A percentile compares a stretch with the other conserved stretches of the same genome.
These are phyloP conservation scores for Fusarium sp. DNA, from an alignment of 2,329 filamentous ascomycete species.

Conservation along the genomic window DNA sequence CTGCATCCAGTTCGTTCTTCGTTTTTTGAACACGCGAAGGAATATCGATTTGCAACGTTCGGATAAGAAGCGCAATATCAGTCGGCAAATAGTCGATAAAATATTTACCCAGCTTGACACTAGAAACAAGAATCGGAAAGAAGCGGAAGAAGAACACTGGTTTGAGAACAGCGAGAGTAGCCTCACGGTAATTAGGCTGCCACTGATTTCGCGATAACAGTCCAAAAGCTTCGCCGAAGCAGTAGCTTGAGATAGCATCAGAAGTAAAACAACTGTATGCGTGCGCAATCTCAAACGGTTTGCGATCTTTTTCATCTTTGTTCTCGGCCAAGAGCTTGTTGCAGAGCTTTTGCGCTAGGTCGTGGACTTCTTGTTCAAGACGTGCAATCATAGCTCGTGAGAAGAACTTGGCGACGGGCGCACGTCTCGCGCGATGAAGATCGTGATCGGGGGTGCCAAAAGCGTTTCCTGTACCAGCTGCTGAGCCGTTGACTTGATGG, in stretches of 20 bases:
- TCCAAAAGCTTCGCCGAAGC: constrained; percentile 15
- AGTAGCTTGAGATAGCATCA: constrained; percentile 10
- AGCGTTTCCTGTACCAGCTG: background rate
- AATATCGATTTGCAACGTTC: constrained; percentile 5
- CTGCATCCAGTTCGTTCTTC: background rate
- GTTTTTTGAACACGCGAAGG: constrained; percentile 7
- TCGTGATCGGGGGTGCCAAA: constrained; percentile 13
- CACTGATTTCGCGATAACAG: background rate
- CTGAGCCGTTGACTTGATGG: constrained; percentile 13
- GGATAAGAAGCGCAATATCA: background rate
- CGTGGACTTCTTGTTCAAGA: constrained; percentile 2
- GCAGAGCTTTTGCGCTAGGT: constrained; percentile 1
- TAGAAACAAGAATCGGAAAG: constrained; percentile 3
- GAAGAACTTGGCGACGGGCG: constrained; percentile 9
- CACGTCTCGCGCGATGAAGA: constrained; percentile 2
- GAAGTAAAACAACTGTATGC: constrained; percentile 15
- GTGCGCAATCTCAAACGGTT: background rate
- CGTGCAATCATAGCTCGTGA: constrained; percentile 11
- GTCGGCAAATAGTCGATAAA: background rate
- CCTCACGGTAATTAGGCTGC: constrained; percentile 12
- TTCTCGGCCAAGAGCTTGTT: background rate
- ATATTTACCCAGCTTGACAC: constrained; percentile 6
- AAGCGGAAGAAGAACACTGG: constrained; percentile 13
- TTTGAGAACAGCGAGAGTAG: constrained; percentile 13
- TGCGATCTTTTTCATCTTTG: background rate